phyloP scores from a whole-genome alignment of 129 eudicot species.

The Pittosporum tobira region DNA sequence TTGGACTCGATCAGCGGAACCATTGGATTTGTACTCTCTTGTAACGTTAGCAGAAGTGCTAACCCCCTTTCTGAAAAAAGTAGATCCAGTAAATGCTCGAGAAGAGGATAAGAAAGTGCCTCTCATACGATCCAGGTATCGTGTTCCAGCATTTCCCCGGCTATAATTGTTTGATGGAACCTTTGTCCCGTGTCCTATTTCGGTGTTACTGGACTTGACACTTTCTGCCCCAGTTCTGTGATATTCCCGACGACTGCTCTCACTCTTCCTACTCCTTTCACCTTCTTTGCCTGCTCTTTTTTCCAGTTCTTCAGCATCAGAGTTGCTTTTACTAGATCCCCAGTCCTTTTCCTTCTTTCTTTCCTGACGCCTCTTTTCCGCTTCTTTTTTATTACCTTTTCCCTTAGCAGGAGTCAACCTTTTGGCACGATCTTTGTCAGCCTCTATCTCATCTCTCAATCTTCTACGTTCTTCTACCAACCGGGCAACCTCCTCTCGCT shows the following conservation, averaged over 20 bases:
- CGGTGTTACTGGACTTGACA: conserved; percentile 29
- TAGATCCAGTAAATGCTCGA: conserved; percentile 66
- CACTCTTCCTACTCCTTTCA: conserved; percentile 45
- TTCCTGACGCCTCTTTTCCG: conserved; percentile 68
- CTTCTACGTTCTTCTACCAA: conserved; percentile 88
- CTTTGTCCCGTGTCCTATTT: conserved; percentile 37
- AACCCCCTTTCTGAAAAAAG: conserved; percentile 61
- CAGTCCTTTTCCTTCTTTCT: conserved; percentile 64
- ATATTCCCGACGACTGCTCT: conserved; percentile 34
- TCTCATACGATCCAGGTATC: conserved; percentile 79
- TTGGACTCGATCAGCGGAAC: conserved; percentile 38
- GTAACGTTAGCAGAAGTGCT: conserved; percentile 25
- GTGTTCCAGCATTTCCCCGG: conserved; percentile 57
- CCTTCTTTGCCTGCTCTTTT: conserved; percentile 51
- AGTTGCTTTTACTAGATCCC: conserved; percentile 73
- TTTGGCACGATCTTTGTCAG: conserved; percentile 46
- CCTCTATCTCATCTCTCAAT: conserved; percentile 66
- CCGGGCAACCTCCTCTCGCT: conserved; percentile 87
- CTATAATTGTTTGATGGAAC: conserved; percentile 26
- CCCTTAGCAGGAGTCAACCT: conserved; percentile 35
- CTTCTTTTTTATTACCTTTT: conserved; percentile 46
- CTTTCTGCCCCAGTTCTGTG: conserved; percentile 36
- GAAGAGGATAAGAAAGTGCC: conserved; percentile 80
- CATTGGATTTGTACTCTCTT: conserved; percentile 47
- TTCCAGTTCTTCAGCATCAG: conserved; percentile 74